These are phyloP conservation scores for Globisporangium cederbergense DNA, from an alignment of 352 stramenopile species.

Conservation along the genomic window DNA sequence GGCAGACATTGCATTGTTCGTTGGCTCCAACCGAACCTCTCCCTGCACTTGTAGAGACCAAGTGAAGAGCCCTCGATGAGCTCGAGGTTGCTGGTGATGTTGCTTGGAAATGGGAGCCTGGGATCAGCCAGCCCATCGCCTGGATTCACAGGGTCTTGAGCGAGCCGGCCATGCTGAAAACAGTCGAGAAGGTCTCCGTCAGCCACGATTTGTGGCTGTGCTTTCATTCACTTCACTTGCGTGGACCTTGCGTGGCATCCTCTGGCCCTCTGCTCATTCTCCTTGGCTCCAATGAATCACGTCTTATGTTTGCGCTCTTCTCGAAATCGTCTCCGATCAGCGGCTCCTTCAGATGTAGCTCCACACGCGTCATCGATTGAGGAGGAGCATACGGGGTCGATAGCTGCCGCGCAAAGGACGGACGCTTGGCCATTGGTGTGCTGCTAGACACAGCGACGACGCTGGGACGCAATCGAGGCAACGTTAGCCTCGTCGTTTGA, in stretches of 20 bases:
- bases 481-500: conserved; percentile 5
- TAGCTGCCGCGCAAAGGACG: conserved; percentile 27
- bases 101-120: too few relatives aligned
- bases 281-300: conserved; percentile 19
- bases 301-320: conserved; percentile 12
- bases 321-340: conserved; percentile 48
- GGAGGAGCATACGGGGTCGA: conserved; percentile 13
- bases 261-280: background rate
- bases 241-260: background rate
- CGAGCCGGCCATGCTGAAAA: too few relatives aligned
- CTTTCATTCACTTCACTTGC: background rate
- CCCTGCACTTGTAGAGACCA: too few relatives aligned
- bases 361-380: conserved; percentile 34
- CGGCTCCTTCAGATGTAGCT: conserved; percentile 60
- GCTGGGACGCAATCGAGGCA: conserved; percentile 21
- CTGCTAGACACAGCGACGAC: background rate
- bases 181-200: too few relatives aligned
- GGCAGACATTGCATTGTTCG: too few relatives aligned
- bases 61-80: too few relatives aligned
- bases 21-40: too few relatives aligned
- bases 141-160: too few relatives aligned
- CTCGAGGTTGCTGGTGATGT: too few relatives aligned
- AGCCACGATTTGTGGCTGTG: too few relatives aligned
- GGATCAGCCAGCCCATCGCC: too few relatives aligned
- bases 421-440: conserved; percentile 4